Conservation (phyloP, 768 basidiomycete species). For the Boletellus ananiceps region DNA sequence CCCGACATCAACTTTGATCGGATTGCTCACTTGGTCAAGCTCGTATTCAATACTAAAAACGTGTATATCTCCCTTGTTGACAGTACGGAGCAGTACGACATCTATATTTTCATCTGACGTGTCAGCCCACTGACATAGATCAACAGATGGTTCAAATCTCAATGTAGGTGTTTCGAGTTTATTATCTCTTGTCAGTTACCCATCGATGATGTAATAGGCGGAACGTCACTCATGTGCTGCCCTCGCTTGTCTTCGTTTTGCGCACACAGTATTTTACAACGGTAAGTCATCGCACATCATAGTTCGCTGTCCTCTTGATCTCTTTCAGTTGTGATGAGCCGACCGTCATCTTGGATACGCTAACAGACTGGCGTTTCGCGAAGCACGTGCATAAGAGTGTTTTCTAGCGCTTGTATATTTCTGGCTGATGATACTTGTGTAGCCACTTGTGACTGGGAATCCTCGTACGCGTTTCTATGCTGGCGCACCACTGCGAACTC, state of each 20-base stretch:
- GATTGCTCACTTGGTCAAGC: constrained; percentile 86
- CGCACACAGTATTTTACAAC: constrained; percentile 77
- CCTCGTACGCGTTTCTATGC: constrained; percentile 86
- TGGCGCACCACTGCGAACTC: constrained; percentile 83
- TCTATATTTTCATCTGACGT: constrained; percentile 3
- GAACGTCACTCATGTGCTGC: constrained; percentile 40
- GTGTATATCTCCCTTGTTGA: constrained; percentile 84
- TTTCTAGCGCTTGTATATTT: not conserved
- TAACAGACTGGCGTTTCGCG: constrained; percentile 82
- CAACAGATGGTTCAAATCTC: constrained; percentile 81
- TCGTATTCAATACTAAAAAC: constrained; percentile 88
- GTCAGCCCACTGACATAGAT: constrained; percentile 8
- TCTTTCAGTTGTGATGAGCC: constrained; percentile 72
- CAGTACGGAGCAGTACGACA: constrained; percentile 69
- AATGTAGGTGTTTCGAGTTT: constrained; percentile 50
- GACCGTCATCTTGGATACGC: constrained; percentile 76
- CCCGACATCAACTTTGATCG: constrained; percentile 90
- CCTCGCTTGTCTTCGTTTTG: constrained; percentile 70
- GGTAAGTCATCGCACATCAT: constrained; percentile 35
- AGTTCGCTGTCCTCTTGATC: constrained; percentile 2
- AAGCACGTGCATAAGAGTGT: constrained; percentile 56
- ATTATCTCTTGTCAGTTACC: not conserved
- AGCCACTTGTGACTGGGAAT: constrained; percentile 67
- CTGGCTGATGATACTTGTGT: not conserved
- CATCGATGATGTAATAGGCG: constrained; percentile 33